Base-by-base conservation (phyloP, 345 rosid genomes). In the Citrus mangshanensis region DNA sequence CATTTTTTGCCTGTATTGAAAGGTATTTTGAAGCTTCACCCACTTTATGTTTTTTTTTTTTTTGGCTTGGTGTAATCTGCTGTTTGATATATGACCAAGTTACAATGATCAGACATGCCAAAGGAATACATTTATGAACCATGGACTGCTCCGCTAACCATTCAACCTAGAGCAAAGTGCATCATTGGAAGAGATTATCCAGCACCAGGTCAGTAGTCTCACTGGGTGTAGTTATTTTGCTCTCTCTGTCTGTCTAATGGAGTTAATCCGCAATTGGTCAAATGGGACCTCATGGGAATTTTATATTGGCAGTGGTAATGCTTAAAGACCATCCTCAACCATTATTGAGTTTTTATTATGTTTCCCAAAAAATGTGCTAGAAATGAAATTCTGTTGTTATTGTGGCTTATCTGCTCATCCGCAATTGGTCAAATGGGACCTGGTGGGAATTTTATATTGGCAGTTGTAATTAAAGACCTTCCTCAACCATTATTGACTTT, bases 91-190 rank as follows among this genome's bases (percentile, higher is more conserved):
- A 67, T 72, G 56, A 73, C 28, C 40, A 24, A 35, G 67, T 74
- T 58, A 5, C 25, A 74, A 71, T 77, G 76, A 78, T 69, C 86
- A 95, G 99, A 95, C 79, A 93, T 95, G 92, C 99, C 99, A 70
- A 93, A 91, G 86, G 95, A 92, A 86, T 95, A 86, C 70, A 95
- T 95, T 18, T 95, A 95, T 38, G 99, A 95, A 86, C 99, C 98
- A 56, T 95, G 97, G 98, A 88, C 93, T 75, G 99, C 99, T 38
- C 98, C 99, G 19, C 30, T 85, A 61, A 89, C 96, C 70, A 74
- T 93, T 81, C 99, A 95, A 86, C 85, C 85, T 40, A 89, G 85
- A 86, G 98, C 95, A 37, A 93, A 91, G 73, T 95, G 98, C 87
- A 86, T 92, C 58, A 88, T 95, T 5, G 98, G 98, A 82, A 87